A percentile compares a stretch with the other conserved stretches of the same genome.
Conservation (phyloP, 495 filamentous ascomycete genomes). For the Penicillium goetzii region DNA sequence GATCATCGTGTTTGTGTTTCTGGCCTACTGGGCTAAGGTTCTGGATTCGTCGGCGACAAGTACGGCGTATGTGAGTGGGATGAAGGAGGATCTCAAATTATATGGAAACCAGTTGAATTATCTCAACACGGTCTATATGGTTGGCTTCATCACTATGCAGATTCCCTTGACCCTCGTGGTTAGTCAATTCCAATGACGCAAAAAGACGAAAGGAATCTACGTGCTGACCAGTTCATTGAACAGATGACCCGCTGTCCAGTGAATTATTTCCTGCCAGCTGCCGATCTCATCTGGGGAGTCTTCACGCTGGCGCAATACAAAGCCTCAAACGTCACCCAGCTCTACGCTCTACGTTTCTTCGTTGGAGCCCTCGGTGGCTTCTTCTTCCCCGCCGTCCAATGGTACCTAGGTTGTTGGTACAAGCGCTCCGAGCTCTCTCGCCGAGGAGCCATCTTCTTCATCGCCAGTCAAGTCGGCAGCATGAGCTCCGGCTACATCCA, state of each 20-base stretch:
- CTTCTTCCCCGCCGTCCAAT: constrained; percentile 65
- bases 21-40: constrained; percentile 49
- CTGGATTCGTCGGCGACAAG: constrained; percentile 39
- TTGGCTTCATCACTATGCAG: constrained; percentile 35
- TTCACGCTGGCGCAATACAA: constrained; percentile 48
- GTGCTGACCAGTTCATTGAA: constrained; percentile 14
- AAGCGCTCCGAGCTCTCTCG: constrained; percentile 39
- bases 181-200: constrained; percentile 2
- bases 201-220: not conserved
- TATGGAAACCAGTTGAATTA: constrained; percentile 52
- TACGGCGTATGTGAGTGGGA: constrained; percentile 35
- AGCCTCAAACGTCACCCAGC: constrained; percentile 31
- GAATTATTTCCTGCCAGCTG: constrained; percentile 35
- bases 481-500: constrained; percentile 51
- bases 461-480: constrained; percentile 46
- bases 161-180: constrained; percentile 32
- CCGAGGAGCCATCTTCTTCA: constrained; percentile 49
- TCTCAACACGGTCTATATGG: constrained; percentile 48
- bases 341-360: constrained; percentile 72
- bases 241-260: constrained; percentile 36
- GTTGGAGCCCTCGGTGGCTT: constrained; percentile 80
- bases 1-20: constrained; percentile 38
- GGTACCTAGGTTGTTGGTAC: constrained; percentile 41
- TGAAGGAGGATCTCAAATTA: constrained; percentile 38
- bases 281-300: constrained; percentile 47